Base-by-base conservation (phyloP, 2,329 filamentous ascomycete species). In the Paecilomyces variotii region DNA sequence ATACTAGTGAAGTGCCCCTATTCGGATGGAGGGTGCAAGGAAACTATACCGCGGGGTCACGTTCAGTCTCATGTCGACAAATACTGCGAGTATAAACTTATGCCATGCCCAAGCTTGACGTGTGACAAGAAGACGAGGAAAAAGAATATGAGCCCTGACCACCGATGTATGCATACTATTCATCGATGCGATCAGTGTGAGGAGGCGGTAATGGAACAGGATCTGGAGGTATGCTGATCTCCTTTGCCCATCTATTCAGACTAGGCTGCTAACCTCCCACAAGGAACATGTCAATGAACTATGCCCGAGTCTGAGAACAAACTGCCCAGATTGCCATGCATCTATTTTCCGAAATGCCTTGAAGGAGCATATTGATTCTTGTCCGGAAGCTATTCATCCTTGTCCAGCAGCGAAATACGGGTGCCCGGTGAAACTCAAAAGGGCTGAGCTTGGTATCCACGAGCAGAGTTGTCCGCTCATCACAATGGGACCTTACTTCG, bases 1-100 rank as follows among this genome's bases (percentile, higher is more conserved):
- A 76, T 87, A 45, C 69, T 79, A 19, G 84, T 86, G 58, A 80
- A 78, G 60, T 87, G 84, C 67, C 84, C 84, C 0, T 82, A 82
- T 60, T 70, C 67, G n/a, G 70, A 70, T 25, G 76, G 79, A 10
- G 84, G 84, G 4, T 87, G 84, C 70, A 67, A 70, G 49, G 78
- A 80, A 63, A 70, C 80, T 28, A 69, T 83, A 54, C 79, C 84
- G 56, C 76, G 84, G 54, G 81, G 80, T 50, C 80, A 84, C 64
- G 76, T 85, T 54, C 78, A 83, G 68, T 78, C 82, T 59, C 84
- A 87, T 67, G 79, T 85, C 55, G 79, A 82, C 66, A 81, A 82
- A 62, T 84, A 87, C 65, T 87, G 84, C 66, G 78, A 78, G 10
- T 82, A 82, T 64, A 77, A 79, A 55, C 70, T 78, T 39, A 72